phyloP scores from a whole-genome alignment of 176 grass and related monocot genomes.

The Musa schizocarpa region DNA sequence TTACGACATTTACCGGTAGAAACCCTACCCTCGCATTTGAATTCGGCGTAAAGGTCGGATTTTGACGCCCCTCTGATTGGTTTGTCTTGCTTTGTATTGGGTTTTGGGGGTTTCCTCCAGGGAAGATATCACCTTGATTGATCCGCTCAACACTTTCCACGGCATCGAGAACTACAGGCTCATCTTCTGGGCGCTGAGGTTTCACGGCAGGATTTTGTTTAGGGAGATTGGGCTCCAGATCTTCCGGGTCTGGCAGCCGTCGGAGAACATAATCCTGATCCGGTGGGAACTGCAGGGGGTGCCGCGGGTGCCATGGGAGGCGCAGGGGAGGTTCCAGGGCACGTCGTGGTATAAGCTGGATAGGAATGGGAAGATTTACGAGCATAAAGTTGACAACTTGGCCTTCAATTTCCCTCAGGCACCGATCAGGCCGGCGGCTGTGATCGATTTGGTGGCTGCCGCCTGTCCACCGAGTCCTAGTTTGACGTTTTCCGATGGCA shows the following conservation, averaged over 20 bases:
- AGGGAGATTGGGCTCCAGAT: slow-evolving; percentile 65
- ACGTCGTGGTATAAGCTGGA: slow-evolving; percentile 82
- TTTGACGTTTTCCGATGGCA: slow-evolving; percentile 43
- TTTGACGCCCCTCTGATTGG: not conserved
- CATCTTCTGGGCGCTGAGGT: slow-evolving; percentile 89
- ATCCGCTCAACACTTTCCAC: slow-evolving; percentile 74
- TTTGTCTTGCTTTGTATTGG: not conserved
- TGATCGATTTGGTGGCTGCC: slow-evolving; percentile 56
- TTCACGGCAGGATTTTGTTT: slow-evolving; percentile 73
- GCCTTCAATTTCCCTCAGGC: slow-evolving; percentile 76
- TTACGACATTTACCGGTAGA: slow-evolving; percentile 86
- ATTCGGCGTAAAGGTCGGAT: not conserved
- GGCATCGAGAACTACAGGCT: slow-evolving; percentile 88
- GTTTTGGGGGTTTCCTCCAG: slow-evolving; percentile 30
- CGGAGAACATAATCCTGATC: slow-evolving; percentile 82
- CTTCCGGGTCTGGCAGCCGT: slow-evolving; percentile 70
- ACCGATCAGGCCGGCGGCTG: slow-evolving; percentile 37
- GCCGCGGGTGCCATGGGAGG: slow-evolving; percentile 85
- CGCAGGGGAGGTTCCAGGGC: slow-evolving; percentile 74
- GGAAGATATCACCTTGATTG: slow-evolving; percentile 80
- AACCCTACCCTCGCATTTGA: not conserved
- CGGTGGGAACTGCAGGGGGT: slow-evolving; percentile 78
- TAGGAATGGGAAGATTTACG: slow-evolving; percentile 88
- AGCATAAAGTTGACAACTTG: slow-evolving; percentile 96
- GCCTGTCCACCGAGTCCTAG: slow-evolving; percentile 55